Evolutionary conservation across 2,329 filamentous ascomycete species (phyloP), one percentile per base, ranked within the genome.

Genomic region (Monosporascus sp.): DNA sequence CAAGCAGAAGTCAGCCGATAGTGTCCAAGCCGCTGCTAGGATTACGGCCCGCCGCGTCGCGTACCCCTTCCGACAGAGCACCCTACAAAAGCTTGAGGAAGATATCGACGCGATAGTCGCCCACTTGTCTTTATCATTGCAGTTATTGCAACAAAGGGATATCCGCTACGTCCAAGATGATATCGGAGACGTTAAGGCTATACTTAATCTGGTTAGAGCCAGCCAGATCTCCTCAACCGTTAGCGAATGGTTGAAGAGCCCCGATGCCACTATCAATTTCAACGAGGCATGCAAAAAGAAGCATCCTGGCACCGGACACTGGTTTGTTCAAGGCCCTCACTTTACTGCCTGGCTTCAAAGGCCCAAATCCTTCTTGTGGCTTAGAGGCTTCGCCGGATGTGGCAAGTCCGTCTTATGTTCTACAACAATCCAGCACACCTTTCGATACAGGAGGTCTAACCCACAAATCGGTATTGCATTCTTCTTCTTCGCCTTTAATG

Each of bases 401-500:
- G 73, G 72, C 11, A 75, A 75, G 55, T 72, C 70, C 0, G 65
- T 75, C 0, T 56, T 75, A 9, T 70, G 64, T 46, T 72, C 65
- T 9, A 73, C 69, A 1, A 60, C 66, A 9, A 69, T 74, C 44
- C 67, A 70, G 38, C 52, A 67, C 43, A 47, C 63, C 1, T 57
- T 56, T 19, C 54, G 58, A 11, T 54, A 63, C 49, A 57, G 52
- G 5, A 55, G 45, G 16, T 61, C 56, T 14, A 61, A 60, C 19
- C 56, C 59, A 8, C 45, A 49, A 7, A 60, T 65, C 11, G 68
- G 62, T 1, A 48, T 73, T 16, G 67, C 63, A 1, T 73, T 68
- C 55, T 75, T 75, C 58, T 75, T 68, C 59, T 75, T 75, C 49
- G 65, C 68, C 3, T 74, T 73, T 55, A 69, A 66, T 46, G 69